These are phyloP conservation scores for Pichia sp. DNA, from an alignment of 1,139 yeast genomes.

Conservation along the genomic window DNA sequence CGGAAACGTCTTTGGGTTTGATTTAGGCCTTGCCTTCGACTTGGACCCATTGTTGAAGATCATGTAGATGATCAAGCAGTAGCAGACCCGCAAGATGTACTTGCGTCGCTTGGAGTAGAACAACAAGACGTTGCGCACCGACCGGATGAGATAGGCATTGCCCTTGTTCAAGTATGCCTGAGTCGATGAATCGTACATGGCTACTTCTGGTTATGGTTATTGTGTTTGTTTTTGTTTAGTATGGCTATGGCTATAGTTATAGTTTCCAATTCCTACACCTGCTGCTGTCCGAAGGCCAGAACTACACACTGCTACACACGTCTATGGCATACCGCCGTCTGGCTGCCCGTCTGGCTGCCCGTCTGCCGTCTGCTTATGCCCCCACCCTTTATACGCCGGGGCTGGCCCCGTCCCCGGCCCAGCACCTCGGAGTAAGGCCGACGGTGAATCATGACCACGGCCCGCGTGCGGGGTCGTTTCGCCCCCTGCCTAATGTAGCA, in stretches of 20 bases:
- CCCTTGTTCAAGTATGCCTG: constrained; percentile 9
- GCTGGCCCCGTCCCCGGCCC: too few relatives aligned
- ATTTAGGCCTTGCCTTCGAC: constrained; percentile 4
- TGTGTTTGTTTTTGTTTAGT: not conserved
- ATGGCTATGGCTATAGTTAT: too few relatives aligned
- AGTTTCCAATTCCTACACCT: too few relatives aligned
- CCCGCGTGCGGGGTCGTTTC: not conserved
- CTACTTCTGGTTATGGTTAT: too few relatives aligned
- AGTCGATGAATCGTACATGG: constrained; percentile 3
- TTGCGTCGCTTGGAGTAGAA: constrained; percentile 27
- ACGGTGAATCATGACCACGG: too few relatives aligned
- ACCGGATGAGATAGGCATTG: constrained; percentile 13
- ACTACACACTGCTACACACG: too few relatives aligned
- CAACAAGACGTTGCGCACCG: constrained; percentile 12
- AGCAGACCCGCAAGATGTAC: constrained; percentile 45
- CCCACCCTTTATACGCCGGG: too few relatives aligned
- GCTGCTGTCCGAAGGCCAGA: too few relatives aligned
- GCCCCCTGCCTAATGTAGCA: not conserved
- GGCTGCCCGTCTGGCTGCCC: too few relatives aligned
- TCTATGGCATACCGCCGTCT: too few relatives aligned
- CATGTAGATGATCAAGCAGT: constrained; percentile 35
- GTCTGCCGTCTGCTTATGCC: too few relatives aligned
- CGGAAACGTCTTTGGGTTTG: not conserved
- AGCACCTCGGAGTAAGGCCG: too few relatives aligned
- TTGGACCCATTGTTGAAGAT: constrained; percentile 28